Evolutionary conservation across 129 eudicot species (phyloP), one percentile per base, ranked within the genome.

Genomic region (Rutidosis leptorrhynchoides): DNA sequence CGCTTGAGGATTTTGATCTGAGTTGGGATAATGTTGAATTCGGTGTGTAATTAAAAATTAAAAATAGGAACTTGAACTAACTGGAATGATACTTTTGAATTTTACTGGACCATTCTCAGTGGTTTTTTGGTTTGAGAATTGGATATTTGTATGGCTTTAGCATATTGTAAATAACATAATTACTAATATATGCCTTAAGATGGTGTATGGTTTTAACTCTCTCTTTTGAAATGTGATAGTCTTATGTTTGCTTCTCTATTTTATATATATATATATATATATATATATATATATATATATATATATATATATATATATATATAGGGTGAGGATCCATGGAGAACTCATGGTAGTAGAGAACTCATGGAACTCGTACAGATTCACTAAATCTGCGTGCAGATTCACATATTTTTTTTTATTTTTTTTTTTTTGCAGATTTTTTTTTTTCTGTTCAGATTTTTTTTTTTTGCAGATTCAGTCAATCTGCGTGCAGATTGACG

Each of bases 1-100:
- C 73, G 1, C 3, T 77, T 24, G 83, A 78, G 66, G 95, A 83
- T 24, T 37, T 83, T 30, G 77, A 61, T 33, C 46, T 83, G 42
- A 74, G 74, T 27, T 25, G 75, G 59, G 89, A 60, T 32, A 25
- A n/a, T 58, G 20, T 46, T 26, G 64, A 68, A 14, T 35, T 37
- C 9, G 69, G 55, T 21, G 1, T 51, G 35, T 75, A 51, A 15
- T 19, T 11, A 17, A 49, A 28, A 22, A 68, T n/a, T 3, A 68
- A 7, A 58, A 28, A 43, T 75, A 43, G 55, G 21, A 46, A 32
- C n/a, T 2, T 58, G 56, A 75, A 49, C 74, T 17, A 10, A 67
- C 74, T 59, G 69, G 32, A 37, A 59, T 17, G 17, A 33, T 68
- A 14, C 17, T 58, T 21, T 74, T 22, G 29, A 26, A 1, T 29